These are phyloP conservation scores for Sinapis alba DNA, from an alignment of 441 rosid genomes.

Conservation along the genomic window DNA sequence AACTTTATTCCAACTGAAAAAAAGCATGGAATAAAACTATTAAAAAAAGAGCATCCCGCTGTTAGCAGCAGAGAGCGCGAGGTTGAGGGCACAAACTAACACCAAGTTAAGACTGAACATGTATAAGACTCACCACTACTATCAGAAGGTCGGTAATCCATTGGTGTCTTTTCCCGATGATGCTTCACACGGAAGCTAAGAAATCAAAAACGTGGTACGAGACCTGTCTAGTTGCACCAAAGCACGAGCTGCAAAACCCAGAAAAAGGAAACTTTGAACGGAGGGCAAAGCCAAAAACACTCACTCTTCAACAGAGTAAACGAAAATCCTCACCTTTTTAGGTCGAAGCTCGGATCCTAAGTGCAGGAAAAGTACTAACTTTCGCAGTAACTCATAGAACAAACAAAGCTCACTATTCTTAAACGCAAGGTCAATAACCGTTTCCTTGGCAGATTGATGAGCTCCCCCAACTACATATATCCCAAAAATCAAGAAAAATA, in stretches of 20 bases:
- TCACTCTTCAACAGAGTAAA: slow-evolving; percentile 2
- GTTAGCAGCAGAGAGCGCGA: not conserved
- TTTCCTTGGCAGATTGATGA: slow-evolving; percentile 1
- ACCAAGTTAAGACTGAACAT: not conserved
- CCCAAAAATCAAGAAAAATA: not conserved
- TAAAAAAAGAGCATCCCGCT: not conserved
- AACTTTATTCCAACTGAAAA: not conserved
- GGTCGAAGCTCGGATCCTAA: not conserved
- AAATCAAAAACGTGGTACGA: slow-evolving; percentile 24
- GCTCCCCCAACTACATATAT: no score
- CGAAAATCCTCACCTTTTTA: slow-evolving; percentile 1
- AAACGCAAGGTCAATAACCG: not conserved
- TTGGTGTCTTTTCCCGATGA: slow-evolving; percentile 41
- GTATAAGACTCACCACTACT: slow-evolving; percentile 72
- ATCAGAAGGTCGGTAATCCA: slow-evolving; percentile 80
- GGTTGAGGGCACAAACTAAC: not conserved
- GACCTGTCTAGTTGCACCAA: slow-evolving; percentile 21
- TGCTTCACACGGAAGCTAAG: slow-evolving; percentile 28
- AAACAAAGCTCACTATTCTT: slow-evolving; percentile 2
- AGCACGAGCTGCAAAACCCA: slow-evolving; percentile 35
- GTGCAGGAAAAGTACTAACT: not conserved
- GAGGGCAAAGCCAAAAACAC: slow-evolving; percentile 6
- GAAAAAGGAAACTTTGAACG: not conserved
- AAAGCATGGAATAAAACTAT: not conserved
- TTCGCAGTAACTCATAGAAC: not conserved